Evolutionary conservation across 306 rosid species (phyloP), one percentile per base, ranked within the genome.

Genomic region (Neltuma alba): DNA sequence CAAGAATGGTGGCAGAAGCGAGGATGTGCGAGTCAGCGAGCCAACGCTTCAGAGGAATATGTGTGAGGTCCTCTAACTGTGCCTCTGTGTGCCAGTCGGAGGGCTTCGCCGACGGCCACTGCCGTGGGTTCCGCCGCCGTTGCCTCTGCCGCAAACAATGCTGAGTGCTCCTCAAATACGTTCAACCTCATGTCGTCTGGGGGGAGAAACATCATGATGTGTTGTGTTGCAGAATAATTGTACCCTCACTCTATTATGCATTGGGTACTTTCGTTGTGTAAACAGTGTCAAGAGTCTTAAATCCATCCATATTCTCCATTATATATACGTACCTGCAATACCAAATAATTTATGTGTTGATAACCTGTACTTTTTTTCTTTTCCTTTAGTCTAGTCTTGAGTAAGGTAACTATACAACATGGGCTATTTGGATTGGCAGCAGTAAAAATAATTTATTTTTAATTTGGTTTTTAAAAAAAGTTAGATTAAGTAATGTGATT

Each of bases 121-220:
- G 96, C 80, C 89, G 85, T 6, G 96, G 96, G 62, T 72, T 89
- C 58, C 89, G 91, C 64, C 91, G 90, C 38, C 82, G 91, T 55
- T 91, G 96, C 77, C 82, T 84, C 79, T 91, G 96, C 81, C 81
- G 77, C 21, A 88, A 52, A 76, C 81, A 30, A 0, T 86, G 89
- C 55, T 66, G 41, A 50, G 30, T 27, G 0, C 15, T 54, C 13
- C 48, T 13, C 6, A 44, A 13, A 44, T 44, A 13, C 20, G 9
- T 15, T 16, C 21, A 47, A 47, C n/a, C 21, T 47, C 9, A 50
- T 50, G 44, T 10, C 13, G 7, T 20, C 9, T 7, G 23, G n/a
- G 3, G 23, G 25, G 25, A 4, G 4, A 2, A 50, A 50, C 25
- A 50, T 50, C 57, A 54, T 21, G 0, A 6, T 1, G 21, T 62